Conservation (phyloP, 208 protist genomes). For the Ichthyophonus hoferi region DNA sequence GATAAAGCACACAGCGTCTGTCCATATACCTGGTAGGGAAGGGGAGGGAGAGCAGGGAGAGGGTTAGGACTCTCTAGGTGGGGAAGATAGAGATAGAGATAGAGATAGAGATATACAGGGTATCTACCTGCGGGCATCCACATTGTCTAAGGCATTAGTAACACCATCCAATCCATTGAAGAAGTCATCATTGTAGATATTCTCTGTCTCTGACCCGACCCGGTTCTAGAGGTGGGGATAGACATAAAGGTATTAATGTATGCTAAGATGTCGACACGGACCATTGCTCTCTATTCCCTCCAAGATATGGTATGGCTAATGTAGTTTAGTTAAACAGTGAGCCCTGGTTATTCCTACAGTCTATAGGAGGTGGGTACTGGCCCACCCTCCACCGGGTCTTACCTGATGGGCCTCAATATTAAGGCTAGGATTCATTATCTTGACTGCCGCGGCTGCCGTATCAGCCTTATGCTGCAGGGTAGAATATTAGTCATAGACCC, state of each 20-base stretch:
- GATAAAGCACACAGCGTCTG: constrained; percentile 56
- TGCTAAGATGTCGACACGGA: too few species aligned
- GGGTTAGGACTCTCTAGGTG: too few species aligned
- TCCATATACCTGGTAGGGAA: constrained; percentile 56
- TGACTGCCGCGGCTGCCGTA: constrained; percentile 78
- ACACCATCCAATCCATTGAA: constrained; percentile 84
- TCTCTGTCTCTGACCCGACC: not conserved
- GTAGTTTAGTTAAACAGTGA: too few species aligned
- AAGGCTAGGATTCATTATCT: constrained; percentile 85
- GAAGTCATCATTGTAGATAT: constrained; percentile 87
- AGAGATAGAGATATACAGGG: too few species aligned
- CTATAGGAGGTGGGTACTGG: too few species aligned
- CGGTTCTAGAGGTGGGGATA: too few species aligned
- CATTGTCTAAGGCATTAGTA: constrained; percentile 98
- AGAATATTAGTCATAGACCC: too few species aligned
- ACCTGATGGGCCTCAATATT: constrained; percentile 85
- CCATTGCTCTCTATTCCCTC: too few species aligned
- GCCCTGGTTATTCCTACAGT: too few species aligned
- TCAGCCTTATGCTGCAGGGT: constrained; percentile 77
- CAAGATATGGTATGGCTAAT: too few species aligned
- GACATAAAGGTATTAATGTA: too few species aligned
- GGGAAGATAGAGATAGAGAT: not conserved
- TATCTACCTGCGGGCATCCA: constrained; percentile 75
- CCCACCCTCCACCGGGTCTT: too few species aligned
- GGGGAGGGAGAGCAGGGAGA: not conserved